These are phyloP conservation scores for Exophiala oligosperma DNA, from an alignment of 2,329 filamentous ascomycete genomes.

Conservation along the genomic window DNA sequence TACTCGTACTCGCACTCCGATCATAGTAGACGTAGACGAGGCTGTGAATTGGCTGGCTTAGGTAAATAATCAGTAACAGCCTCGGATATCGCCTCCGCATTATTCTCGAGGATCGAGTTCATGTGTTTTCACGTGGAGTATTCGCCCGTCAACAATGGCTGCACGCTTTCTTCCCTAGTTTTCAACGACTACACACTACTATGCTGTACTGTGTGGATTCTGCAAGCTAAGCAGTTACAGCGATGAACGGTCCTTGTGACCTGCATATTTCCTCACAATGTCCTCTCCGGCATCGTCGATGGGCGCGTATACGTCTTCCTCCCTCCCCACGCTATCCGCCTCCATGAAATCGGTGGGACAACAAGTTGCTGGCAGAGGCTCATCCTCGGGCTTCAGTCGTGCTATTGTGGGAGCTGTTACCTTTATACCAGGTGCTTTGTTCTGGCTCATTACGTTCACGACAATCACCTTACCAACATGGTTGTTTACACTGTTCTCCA, in stretches of 20 bases:
- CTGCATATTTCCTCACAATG: slow-evolving; percentile 7
- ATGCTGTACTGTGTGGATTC: too few species aligned
- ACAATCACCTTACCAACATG: slow-evolving; percentile 88
- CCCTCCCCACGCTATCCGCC: slow-evolving; percentile 3
- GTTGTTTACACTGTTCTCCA: slow-evolving; percentile 86
- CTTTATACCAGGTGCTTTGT: slow-evolving; percentile 61
- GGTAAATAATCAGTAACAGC: not conserved
- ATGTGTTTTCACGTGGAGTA: slow-evolving; percentile 20
- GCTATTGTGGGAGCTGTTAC: slow-evolving; percentile 37
- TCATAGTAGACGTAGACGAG: not conserved
- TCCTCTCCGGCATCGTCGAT: slow-evolving; percentile 10
- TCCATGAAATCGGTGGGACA: slow-evolving; percentile 12
- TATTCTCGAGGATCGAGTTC: not conserved
- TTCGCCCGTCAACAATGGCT: slow-evolving; percentile 18
- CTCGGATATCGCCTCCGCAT: not conserved
- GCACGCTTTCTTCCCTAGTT: not conserved
- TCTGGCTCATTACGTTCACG: slow-evolving; percentile 79
- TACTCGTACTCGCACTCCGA: not conserved
- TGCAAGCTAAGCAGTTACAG: slow-evolving; percentile 11
- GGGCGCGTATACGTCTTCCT: slow-evolving; percentile 12
- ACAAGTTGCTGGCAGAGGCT: slow-evolving; percentile 2
- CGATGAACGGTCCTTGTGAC: slow-evolving; percentile 19
- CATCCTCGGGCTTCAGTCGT: slow-evolving; percentile 16
- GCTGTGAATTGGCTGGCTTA: not conserved
- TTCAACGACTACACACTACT: too few species aligned